Percentiles rank a stretch among this genome's conserved stretches.
Evolutionary conservation across 140 eudicot species (phyloP).

Genomic region (Oenanthe javanica): DNA sequence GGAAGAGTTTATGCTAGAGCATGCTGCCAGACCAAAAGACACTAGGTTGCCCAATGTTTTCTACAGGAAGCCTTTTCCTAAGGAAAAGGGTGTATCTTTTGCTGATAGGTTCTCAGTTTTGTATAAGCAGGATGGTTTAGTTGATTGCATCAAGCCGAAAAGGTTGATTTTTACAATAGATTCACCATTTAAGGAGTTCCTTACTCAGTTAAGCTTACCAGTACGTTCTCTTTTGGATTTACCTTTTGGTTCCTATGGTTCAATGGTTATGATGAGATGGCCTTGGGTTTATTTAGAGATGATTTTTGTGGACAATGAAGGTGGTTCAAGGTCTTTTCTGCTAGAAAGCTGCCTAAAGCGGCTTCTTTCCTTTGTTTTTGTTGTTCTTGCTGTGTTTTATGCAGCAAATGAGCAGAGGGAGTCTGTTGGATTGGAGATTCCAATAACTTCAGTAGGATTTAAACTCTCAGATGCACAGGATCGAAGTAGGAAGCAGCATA

Average conservation of each 20-base stretch:
- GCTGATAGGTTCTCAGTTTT: not conserved
- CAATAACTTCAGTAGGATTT: conserved; percentile 62
- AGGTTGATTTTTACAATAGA: too few relatives aligned
- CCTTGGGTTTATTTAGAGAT: conserved; percentile 70
- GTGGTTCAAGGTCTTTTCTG: conserved; percentile 64
- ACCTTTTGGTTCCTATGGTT: conserved; percentile 24
- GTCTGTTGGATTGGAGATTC: conserved; percentile 34
- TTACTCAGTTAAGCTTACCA: conserved; percentile 34
- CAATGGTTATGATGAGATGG: conserved; percentile 18
- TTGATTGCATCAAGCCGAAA: too few relatives aligned
- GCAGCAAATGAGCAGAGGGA: conserved; percentile 30
- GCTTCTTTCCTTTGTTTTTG: conserved; percentile 53
- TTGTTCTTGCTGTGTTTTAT: conserved; percentile 43
- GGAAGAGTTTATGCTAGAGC: too few relatives aligned
- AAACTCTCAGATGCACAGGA: conserved; percentile 38
- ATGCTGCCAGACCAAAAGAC: too few relatives aligned
- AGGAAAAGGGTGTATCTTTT: conserved; percentile 19
- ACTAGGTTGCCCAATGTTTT: too few relatives aligned
- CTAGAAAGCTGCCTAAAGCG: conserved; percentile 71
- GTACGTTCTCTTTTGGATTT: conserved; percentile 27
- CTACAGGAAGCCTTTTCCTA: conserved; percentile 44
- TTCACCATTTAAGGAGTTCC: conserved; percentile 15
- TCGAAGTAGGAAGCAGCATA: conserved; percentile 33
- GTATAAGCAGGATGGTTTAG: too few relatives aligned
- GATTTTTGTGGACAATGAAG: conserved; percentile 66